A percentile compares a stretch with the other conserved stretches of the same genome.
phyloP scores from a whole-genome alignment of 1,284 basidiomycete species.

The Marasmius fiardii region DNA sequence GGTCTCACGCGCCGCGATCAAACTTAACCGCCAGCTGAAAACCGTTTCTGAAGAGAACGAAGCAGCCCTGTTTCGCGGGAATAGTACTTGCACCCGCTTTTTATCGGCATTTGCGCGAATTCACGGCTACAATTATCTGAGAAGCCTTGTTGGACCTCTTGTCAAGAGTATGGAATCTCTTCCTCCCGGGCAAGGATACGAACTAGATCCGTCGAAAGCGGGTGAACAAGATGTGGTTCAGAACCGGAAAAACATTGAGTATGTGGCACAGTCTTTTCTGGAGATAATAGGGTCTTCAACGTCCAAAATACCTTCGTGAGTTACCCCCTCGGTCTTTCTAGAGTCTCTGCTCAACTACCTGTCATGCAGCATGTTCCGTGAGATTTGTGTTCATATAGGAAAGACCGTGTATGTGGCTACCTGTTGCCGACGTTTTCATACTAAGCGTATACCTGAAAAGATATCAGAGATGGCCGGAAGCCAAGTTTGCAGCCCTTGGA shows the following conservation, averaged over 20 bases:
- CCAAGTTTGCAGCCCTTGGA: slow-evolving; percentile 83
- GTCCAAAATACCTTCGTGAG: slow-evolving; percentile 73
- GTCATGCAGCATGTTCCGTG: slow-evolving; percentile 74
- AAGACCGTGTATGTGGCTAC: slow-evolving; percentile 65
- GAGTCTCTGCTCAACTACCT: not conserved
- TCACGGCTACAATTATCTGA: slow-evolving; percentile 87
- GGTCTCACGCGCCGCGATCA: slow-evolving; percentile 13
- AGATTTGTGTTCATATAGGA: slow-evolving; percentile 83
- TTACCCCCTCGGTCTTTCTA: slow-evolving; percentile 6
- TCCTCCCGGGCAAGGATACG: slow-evolving; percentile 74
- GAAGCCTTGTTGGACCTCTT: slow-evolving; percentile 74
- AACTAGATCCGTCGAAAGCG: slow-evolving; percentile 73
- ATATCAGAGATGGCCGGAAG: slow-evolving; percentile 61
- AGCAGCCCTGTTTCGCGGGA: slow-evolving; percentile 78
- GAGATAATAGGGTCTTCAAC: slow-evolving; percentile 74
- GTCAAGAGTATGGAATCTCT: slow-evolving; percentile 71
- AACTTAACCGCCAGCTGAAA: not conserved
- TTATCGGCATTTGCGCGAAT: slow-evolving; percentile 82
- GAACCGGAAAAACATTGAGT: slow-evolving; percentile 72
- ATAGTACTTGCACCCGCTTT: slow-evolving; percentile 82
- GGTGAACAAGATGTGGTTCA: slow-evolving; percentile 58
- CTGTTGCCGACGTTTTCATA: not conserved
- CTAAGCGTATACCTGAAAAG: slow-evolving; percentile 10
- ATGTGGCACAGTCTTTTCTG: slow-evolving; percentile 76
- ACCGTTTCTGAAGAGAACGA: slow-evolving; percentile 61